phyloP scores from a whole-genome alignment of 129 eudicot species.

The Artemisia argyi region DNA sequence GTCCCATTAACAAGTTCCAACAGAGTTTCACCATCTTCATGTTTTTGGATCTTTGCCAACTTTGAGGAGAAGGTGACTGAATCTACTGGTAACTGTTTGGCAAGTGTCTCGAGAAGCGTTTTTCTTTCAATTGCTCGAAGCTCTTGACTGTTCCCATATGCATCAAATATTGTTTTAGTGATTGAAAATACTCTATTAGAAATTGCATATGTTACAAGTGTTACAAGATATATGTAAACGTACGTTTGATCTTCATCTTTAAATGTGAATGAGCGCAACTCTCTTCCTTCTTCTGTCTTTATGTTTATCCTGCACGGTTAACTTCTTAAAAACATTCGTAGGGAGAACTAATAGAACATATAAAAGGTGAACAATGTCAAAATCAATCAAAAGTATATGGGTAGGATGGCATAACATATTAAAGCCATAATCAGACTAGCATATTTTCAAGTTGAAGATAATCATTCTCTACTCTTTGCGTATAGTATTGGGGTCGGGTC shows the following conservation, averaged over 20 bases:
- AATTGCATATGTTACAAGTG: constrained; percentile 15
- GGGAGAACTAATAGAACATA: neutral
- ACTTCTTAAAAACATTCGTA: constrained; percentile 27
- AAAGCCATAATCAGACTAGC: no score
- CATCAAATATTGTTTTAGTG: constrained; percentile 14
- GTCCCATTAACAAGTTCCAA: constrained; percentile 60
- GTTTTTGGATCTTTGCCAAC: constrained; percentile 47
- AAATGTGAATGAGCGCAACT: constrained; percentile 76
- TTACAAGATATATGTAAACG: constrained; percentile 12
- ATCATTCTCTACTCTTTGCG: no score
- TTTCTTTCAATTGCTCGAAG: constrained; percentile 92
- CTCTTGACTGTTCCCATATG: constrained; percentile 64
- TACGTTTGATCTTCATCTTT: constrained; percentile 75
- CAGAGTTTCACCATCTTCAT: constrained; percentile 46
- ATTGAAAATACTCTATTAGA: constrained; percentile 1
- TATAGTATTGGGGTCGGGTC: no score
- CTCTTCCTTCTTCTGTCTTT: constrained; percentile 76
- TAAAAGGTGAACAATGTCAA: neutral
- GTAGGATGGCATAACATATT: no score
- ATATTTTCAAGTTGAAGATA: no score
- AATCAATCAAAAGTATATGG: neutral
- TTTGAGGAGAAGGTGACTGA: constrained; percentile 69
- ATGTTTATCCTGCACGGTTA: constrained; percentile 75
- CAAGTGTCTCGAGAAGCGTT: constrained; percentile 70
- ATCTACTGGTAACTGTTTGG: constrained; percentile 62